These are phyloP conservation scores for Metschnikowia kunwiensis DNA, from an alignment of 805 yeast genomes.

Conservation along the genomic window DNA sequence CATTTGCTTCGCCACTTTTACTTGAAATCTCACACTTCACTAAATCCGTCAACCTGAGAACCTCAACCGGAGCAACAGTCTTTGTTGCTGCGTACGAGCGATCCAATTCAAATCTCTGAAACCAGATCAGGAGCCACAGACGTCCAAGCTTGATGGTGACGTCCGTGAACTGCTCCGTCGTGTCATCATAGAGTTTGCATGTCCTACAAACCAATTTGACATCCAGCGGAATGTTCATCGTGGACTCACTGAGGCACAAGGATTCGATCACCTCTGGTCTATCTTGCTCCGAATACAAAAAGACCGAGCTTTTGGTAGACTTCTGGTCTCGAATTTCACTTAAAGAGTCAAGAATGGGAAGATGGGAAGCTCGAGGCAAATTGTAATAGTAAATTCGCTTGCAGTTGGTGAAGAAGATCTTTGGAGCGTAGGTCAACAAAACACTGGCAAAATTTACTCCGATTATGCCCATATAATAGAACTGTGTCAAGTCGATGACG, in stretches of 20 bases:
- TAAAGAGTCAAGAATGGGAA: slow-evolving; percentile 24
- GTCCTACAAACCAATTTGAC: slow-evolving; percentile 34
- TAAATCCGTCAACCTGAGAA: slow-evolving; percentile 32
- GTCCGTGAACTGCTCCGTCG: slow-evolving; percentile 43
- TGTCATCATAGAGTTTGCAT: slow-evolving; percentile 20
- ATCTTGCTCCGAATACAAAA: slow-evolving; percentile 35
- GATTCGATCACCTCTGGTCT: slow-evolving; percentile 31
- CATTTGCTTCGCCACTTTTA: slow-evolving; percentile 23
- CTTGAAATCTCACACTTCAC: slow-evolving; percentile 34
- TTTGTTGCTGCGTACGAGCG: slow-evolving; percentile 24
- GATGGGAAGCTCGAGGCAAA: slow-evolving; percentile 34
- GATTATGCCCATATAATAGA: slow-evolving; percentile 29
- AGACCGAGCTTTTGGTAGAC: slow-evolving; percentile 17
- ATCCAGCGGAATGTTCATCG: slow-evolving; percentile 34
- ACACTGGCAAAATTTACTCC: slow-evolving; percentile 31
- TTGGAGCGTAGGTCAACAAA: slow-evolving; percentile 48
- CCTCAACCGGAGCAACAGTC: slow-evolving; percentile 35
- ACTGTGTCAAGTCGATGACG: slow-evolving; percentile 69
- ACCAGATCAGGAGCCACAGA: slow-evolving; percentile 56
- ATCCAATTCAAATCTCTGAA: slow-evolving; percentile 14
- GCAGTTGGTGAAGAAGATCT: slow-evolving; percentile 50
- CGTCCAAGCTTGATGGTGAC: slow-evolving; percentile 69
- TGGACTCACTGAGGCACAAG: slow-evolving; percentile 35
- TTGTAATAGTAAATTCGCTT: slow-evolving; percentile 51
- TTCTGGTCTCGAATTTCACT: slow-evolving; percentile 19